A percentile compares a stretch with the other conserved stretches of the same genome.
Conservation (phyloP, 345 rosid genomes). For the Eucalyptus victrix region DNA sequence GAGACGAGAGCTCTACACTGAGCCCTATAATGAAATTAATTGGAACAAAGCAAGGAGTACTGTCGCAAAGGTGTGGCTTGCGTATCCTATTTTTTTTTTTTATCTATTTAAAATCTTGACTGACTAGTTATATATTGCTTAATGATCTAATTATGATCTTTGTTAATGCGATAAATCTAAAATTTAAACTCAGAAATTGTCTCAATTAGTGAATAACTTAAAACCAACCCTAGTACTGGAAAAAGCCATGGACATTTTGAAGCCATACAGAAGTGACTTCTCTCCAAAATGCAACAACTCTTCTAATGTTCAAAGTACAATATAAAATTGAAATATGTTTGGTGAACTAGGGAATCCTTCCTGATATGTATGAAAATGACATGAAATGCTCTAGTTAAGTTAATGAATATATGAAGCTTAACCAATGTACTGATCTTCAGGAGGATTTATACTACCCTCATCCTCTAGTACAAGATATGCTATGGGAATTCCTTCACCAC, state of each 20-base stretch:
- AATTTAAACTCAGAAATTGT: background rate
- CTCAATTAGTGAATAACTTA: background rate
- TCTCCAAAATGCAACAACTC: too few species aligned
- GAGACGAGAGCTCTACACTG: slow-evolving; percentile 39
- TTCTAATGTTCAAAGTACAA: background rate
- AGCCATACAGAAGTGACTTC: too few species aligned
- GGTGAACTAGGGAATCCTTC: background rate
- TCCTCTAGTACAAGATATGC: slow-evolving; percentile 35
- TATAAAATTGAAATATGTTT: background rate
- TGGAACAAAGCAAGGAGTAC: slow-evolving; percentile 40
- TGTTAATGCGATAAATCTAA: background rate
- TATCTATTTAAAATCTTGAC: background rate
- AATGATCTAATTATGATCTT: background rate
- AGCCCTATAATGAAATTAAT: slow-evolving; percentile 34
- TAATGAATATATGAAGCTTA: background rate
- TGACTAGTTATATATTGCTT: background rate
- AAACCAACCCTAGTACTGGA: background rate
- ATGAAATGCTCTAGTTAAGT: background rate
- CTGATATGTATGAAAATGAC: background rate
- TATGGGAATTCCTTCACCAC: slow-evolving; percentile 36
- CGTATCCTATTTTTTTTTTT: background rate
- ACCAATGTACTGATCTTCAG: background rate
- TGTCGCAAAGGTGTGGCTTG: slow-evolving; percentile 20
- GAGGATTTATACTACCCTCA: slow-evolving; percentile 49
- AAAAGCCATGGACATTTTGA: too few species aligned